Evolutionary conservation across 352 stramenopile species (phyloP).

Genomic region (Phytopythium chamaehyphon): DNA sequence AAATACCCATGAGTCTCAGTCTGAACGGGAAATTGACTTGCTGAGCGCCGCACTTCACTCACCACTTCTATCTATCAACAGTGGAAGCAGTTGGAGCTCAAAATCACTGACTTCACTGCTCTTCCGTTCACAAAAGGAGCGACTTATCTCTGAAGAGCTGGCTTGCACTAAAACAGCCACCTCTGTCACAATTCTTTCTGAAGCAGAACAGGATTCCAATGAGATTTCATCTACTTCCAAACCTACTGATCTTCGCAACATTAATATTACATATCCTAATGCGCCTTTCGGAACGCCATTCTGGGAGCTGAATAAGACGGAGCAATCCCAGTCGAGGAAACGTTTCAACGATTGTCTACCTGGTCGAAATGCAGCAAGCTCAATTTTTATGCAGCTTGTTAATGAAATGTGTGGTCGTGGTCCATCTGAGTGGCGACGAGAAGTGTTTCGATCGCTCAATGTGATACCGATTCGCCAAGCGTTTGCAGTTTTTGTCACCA

Average conservation of each 20-base stretch:
- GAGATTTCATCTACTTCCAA: not conserved
- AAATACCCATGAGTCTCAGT: not conserved
- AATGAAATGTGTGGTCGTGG: conserved; percentile 11
- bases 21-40: too few species aligned
- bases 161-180: conserved; percentile 10
- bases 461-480: conserved; percentile 28
- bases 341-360: too few species aligned
- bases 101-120: conserved; percentile 10
- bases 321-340: too few species aligned
- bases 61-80: too few species aligned
- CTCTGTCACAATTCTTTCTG: not conserved
- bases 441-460: conserved; percentile 18
- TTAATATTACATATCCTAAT: not conserved
- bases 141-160: conserved; percentile 26
- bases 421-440: not conserved
- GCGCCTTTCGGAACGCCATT: too few species aligned
- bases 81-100: too few species aligned
- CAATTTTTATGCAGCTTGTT: conserved; percentile 21
- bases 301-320: too few species aligned
- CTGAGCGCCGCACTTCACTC: too few species aligned
- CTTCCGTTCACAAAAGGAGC: conserved; percentile 38
- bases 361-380: not conserved
- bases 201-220: not conserved
- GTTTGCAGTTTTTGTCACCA: conserved; percentile 26
- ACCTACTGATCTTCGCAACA: not conserved